Evolutionary conservation across 768 basidiomycete species (phyloP).

Genomic region (Polyporus arcularius): DNA sequence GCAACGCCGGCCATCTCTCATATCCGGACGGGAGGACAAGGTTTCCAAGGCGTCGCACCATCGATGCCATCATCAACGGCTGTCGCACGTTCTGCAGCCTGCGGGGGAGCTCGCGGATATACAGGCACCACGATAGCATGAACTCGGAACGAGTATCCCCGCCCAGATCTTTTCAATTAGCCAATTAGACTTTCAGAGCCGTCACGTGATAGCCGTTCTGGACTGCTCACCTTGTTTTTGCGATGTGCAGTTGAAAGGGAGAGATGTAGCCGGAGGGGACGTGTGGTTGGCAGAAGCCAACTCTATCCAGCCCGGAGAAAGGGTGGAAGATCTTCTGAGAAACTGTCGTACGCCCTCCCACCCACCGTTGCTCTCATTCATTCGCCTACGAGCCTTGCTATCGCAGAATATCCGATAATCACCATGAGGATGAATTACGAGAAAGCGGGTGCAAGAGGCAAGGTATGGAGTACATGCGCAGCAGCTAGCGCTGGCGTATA

Average conservation of each 20-base stretch:
- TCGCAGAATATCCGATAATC: conserved; percentile 17
- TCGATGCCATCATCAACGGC: conserved; percentile 9
- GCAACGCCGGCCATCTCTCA: conserved; percentile 5
- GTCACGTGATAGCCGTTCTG: conserved; percentile 17
- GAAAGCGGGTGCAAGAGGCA: neutral
- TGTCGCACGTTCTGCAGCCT: conserved; percentile 12
- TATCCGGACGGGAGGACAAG: conserved; percentile 7
- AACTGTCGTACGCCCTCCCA: conserved; percentile 17
- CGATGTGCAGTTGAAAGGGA: neutral
- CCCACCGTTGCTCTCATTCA: conserved; percentile 12
- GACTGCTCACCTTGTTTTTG: conserved; percentile 11
- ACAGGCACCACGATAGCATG: conserved; percentile 13
- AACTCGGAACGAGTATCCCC: conserved; percentile 10
- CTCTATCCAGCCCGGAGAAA: conserved; percentile 20
- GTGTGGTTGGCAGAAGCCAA: conserved; percentile 13
- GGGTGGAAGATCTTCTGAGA: conserved; percentile 21
- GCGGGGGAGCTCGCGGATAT: conserved; percentile 1
- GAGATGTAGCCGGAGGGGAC: conserved; percentile 6
- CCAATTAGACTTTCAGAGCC: conserved; percentile 21
- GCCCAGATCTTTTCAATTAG: conserved; percentile 13
- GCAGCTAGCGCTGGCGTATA: neutral
- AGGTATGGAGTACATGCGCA: neutral
- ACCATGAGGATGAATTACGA: conserved; percentile 7
- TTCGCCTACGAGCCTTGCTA: conserved; percentile 7
- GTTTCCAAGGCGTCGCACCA: conserved; percentile 9